These are phyloP conservation scores for Wickerhamiella lipophila DNA, from an alignment of 805 yeast species.

Conservation along the genomic window DNA sequence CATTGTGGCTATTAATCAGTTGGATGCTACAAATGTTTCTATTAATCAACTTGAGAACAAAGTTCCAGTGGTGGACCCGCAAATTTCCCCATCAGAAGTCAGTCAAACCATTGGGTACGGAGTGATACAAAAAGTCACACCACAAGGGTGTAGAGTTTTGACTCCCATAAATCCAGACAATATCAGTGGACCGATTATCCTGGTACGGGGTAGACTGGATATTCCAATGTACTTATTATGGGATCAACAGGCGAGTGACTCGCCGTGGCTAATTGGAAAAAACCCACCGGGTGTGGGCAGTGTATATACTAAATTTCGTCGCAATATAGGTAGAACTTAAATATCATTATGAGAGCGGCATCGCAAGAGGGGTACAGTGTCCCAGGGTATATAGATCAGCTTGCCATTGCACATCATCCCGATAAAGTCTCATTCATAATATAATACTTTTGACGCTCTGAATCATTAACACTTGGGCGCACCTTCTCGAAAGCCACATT, in stretches of 20 bases:
- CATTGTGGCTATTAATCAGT: slow-evolving; percentile 24
- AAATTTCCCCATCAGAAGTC: slow-evolving; percentile 5
- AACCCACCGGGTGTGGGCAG: slow-evolving; percentile 33
- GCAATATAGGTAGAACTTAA: slow-evolving; percentile 34
- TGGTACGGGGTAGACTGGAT: slow-evolving; percentile 54
- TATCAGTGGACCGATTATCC: slow-evolving; percentile 28
- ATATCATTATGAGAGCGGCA: not conserved
- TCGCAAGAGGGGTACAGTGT: too few relatives aligned
- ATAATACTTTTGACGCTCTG: slow-evolving; percentile 67
- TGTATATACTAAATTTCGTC: slow-evolving; percentile 45
- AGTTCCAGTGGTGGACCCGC: slow-evolving; percentile 6
- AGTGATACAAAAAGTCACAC: slow-evolving; percentile 55
- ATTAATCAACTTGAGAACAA: not conserved
- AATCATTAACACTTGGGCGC: slow-evolving; percentile 82
- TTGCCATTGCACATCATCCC: slow-evolving; percentile 2
- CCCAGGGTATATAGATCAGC: too few relatives aligned
- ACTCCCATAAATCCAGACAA: slow-evolving; percentile 30
- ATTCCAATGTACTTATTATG: slow-evolving; percentile 47
- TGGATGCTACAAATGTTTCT: not conserved
- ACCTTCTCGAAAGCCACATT: slow-evolving; percentile 56
- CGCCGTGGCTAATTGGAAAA: slow-evolving; percentile 36
- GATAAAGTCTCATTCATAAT: slow-evolving; percentile 56
- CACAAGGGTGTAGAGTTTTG: slow-evolving; percentile 40
- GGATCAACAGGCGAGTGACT: slow-evolving; percentile 24
- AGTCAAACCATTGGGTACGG: slow-evolving; percentile 39